phyloP scores from a whole-genome alignment of 192 early-diverging fungal genomes.

The Mortierella hygrophila region DNA sequence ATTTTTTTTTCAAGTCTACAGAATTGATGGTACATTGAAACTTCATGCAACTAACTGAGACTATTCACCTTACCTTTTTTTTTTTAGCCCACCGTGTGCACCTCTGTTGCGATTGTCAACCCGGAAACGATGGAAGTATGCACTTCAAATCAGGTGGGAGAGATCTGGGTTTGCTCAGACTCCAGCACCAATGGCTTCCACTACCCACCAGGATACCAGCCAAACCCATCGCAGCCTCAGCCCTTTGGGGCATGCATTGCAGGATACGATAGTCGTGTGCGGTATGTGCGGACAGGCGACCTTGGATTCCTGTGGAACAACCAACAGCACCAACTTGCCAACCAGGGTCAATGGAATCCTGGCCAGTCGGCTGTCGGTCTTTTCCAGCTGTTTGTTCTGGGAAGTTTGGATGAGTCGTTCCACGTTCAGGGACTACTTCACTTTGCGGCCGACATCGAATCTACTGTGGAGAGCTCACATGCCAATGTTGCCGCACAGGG shows the following conservation, averaged over 20 bases:
- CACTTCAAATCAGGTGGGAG: constrained; percentile 77
- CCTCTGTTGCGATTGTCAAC: constrained; percentile 90
- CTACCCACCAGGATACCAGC: constrained; percentile 23
- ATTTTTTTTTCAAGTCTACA: background rate
- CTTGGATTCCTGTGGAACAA: constrained; percentile 86
- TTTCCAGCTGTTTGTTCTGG: constrained; percentile 78
- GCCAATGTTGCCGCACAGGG: constrained; percentile 46
- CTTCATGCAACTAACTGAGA: background rate
- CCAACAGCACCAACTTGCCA: constrained; percentile 42
- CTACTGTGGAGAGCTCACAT: constrained; percentile 73
- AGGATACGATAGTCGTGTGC: constrained; percentile 66
- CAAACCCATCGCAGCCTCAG: constrained; percentile 24
- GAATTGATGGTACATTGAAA: background rate
- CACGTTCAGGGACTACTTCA: constrained; percentile 75
- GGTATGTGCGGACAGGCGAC: constrained; percentile 85
- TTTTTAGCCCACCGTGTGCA: constrained; percentile 46
- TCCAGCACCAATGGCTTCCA: constrained; percentile 61
- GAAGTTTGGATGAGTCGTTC: constrained; percentile 76
- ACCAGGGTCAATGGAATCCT: constrained; percentile 8
- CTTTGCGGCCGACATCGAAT: constrained; percentile 81
- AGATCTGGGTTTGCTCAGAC: constrained; percentile 88
- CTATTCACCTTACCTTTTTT: background rate
- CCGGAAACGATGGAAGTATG: constrained; percentile 77
- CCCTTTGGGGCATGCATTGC: constrained; percentile 65
- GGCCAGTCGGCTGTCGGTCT: constrained; percentile 12